A percentile compares a stretch with the other conserved stretches of the same genome.
phyloP scores from a whole-genome alignment of 2,329 filamentous ascomycete species.

The Xylaria digitata region DNA sequence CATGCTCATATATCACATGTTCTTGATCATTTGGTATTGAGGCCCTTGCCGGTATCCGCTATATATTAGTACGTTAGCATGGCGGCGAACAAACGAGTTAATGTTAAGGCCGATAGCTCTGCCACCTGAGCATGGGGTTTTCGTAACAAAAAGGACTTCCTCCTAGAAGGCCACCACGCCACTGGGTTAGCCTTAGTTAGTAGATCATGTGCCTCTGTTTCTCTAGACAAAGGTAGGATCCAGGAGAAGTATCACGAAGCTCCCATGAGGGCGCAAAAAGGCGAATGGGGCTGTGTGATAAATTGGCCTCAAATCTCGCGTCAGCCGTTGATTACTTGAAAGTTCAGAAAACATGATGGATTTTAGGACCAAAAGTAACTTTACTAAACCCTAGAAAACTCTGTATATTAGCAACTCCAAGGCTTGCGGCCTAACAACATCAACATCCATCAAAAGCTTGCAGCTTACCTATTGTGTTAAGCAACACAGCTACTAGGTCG shows the following conservation, averaged over 20 bases:
- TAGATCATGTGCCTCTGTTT: neutral
- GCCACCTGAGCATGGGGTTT: neutral
- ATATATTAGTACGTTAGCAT: neutral
- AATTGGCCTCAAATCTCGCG: neutral
- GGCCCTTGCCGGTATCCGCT: conserved; percentile 11
- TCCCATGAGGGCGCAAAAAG: no score
- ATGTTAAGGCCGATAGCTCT: neutral
- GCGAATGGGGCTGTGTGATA: no score
- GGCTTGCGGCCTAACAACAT: no score
- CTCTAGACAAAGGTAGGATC: neutral
- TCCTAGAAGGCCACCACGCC: neutral
- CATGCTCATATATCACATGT: conserved; percentile 12
- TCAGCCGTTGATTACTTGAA: neutral
- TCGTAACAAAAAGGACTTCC: neutral
- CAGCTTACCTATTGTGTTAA: neutral
- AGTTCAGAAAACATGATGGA: neutral
- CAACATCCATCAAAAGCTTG: neutral
- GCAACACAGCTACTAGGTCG: neutral
- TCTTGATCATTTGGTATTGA: conserved; percentile 24
- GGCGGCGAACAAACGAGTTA: conserved; percentile 24
- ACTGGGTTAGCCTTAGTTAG: no score
- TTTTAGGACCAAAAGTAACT: no score
- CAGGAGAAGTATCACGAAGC: neutral
- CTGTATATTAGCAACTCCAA: no score
- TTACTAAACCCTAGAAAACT: neutral